phyloP scores from a whole-genome alignment of 2,329 filamentous ascomycete genomes.

The Elsinoe perseae region DNA sequence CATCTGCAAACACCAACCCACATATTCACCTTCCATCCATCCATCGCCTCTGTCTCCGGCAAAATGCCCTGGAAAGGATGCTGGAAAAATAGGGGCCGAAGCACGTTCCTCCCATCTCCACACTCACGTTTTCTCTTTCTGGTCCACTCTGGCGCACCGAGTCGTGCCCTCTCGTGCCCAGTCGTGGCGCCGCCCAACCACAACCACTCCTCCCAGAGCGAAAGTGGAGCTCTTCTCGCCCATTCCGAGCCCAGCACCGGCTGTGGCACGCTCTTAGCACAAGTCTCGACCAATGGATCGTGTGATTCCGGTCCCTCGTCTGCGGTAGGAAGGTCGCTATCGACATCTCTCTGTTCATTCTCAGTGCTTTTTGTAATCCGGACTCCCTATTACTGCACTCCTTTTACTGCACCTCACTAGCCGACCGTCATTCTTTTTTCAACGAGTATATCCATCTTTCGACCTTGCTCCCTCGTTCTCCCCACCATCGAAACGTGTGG shows the following conservation, averaged over 20 bases:
- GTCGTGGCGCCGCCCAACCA: not conserved
- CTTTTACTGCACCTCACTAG: not conserved
- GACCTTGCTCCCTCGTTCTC: too few species aligned
- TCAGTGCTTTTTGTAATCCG: not conserved
- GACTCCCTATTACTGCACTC: not conserved
- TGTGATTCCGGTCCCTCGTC: not conserved
- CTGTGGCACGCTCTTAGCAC: not conserved
- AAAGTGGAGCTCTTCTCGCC: not conserved
- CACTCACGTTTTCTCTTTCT: not conserved
- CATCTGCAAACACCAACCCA: not conserved
- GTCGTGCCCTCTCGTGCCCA: not conserved
- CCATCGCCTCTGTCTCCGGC: not conserved
- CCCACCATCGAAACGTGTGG: not conserved
- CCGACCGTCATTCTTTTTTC: not conserved
- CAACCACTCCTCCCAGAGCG: not conserved
- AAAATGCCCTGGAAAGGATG: not conserved
- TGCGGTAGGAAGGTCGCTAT: slow-evolving; percentile 3
- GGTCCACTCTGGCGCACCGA: not conserved
- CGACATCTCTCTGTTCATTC: not conserved
- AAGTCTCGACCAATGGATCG: not conserved
- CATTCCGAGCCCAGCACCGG: not conserved
- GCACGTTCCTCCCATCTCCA: not conserved
- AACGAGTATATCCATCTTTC: too few species aligned
- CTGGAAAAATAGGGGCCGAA: not conserved
- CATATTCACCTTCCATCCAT: too few species aligned